Percentiles rank a stretch among this genome's conserved stretches.
Evolutionary conservation across 176 grass and related monocot genomes (phyloP).

Genomic region (Tillandsia leiboldiana): DNA sequence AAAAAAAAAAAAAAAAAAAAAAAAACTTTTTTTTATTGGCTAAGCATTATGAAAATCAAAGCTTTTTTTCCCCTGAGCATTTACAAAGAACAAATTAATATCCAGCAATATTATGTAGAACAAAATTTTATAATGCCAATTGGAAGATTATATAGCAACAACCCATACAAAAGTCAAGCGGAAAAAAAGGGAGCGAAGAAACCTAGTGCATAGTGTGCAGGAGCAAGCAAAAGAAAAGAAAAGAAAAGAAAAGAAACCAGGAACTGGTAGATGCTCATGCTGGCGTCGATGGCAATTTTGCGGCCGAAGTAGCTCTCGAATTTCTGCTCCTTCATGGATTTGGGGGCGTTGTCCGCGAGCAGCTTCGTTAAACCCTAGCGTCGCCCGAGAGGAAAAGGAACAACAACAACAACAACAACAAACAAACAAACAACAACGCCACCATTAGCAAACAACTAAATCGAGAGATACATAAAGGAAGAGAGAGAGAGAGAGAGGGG

Average conservation of each 20-base stretch:
- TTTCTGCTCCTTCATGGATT: slow-evolving; percentile 32
- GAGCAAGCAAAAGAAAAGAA: background rate
- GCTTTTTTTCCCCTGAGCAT: no score
- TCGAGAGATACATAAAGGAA: no score
- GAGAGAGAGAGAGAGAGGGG: background rate
- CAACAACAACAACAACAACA: no score
- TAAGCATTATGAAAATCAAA: no score
- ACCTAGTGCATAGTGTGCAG: background rate
- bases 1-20: slow-evolving; percentile 16
- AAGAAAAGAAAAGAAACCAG: slow-evolving; percentile 29
- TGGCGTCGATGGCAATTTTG: slow-evolving; percentile 70
- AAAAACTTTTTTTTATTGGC: background rate
- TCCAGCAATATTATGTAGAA: no score
- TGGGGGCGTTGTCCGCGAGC: slow-evolving; percentile 61
- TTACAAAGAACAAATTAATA: no score
- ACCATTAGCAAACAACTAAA: no score
- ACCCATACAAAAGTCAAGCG: background rate
- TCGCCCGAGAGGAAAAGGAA: background rate
- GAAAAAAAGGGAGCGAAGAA: background rate
- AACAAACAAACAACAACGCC: no score
- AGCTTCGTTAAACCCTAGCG: slow-evolving; percentile 90
- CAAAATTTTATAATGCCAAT: no score
- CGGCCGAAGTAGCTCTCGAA: slow-evolving; percentile 71
- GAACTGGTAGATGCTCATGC: slow-evolving; percentile 93
- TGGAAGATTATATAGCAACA: no score